Evolutionary conservation across 352 stramenopile genomes (phyloP), one percentile per base, ranked within the genome.

Genomic region (Lagenidium giganteum): DNA sequence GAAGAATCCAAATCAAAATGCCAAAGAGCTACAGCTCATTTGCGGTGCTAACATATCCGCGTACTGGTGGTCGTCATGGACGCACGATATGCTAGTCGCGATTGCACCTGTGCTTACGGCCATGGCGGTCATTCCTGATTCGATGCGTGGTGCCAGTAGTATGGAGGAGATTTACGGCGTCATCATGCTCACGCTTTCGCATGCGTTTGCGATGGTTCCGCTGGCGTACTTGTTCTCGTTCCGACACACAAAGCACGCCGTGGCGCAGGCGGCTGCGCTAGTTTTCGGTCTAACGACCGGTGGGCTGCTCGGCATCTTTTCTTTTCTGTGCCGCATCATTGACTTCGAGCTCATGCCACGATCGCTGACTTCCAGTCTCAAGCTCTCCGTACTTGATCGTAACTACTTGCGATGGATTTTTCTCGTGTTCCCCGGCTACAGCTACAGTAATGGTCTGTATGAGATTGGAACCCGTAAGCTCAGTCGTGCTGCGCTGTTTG

Each of bases 341-440:
- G 64, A 83, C 42, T 85, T 80, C 25, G 33, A 55, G 14, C 47
- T 72, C 34, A 54, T 40, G 4, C 42, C 60, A 25, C 34, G 38
- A 20, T 56, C 46, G 12, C 54, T 54, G 0, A 49, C 8, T 56
- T 35, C 30, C 3, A 58, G 54, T 8, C 63, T 87, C n/a, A 80
- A 69, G 16, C 49, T 88, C 4, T 75, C 76, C 5, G 63, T 61
- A 2, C 50, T 89, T 4, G 76, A 86, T 41, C 66, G 70, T 13
- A 78, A 82, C 44, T 89, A 84, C 22, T 51, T 89, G 17, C 67
- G 70, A 16, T 88, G 76, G 76, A 42, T 86, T 42, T 88, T 86
- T 40, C 35, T 88, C 41, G 48, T 86, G 6, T 83, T 88, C 36
- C 76, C 76, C 5, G 72, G 70, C 8, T 86, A 89, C 54, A 64